Conservation (phyloP, 768 basidiomycete species). For the Arthromyces matolae region DNA sequence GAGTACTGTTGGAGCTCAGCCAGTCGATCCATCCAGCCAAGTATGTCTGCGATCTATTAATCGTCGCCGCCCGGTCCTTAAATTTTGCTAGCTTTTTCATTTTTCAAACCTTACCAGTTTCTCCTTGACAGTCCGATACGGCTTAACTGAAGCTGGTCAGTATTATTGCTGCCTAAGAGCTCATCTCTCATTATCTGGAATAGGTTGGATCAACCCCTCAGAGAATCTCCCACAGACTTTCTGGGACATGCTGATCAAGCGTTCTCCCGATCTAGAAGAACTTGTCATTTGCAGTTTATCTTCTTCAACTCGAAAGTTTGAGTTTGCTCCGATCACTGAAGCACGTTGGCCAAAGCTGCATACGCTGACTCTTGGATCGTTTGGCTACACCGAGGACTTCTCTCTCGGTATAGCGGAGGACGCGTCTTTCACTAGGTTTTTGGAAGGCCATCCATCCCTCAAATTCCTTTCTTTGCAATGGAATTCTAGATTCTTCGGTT, state of each 20-base stretch:
- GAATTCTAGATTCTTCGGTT: slow-evolving; percentile 51
- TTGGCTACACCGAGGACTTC: slow-evolving; percentile 47
- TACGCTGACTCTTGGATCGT: slow-evolving; percentile 45
- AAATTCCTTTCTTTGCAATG: slow-evolving; percentile 44
- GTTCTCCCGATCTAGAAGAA: slow-evolving; percentile 46
- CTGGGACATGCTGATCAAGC: slow-evolving; percentile 46
- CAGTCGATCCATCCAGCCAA: slow-evolving; percentile 32
- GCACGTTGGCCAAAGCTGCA: slow-evolving; percentile 39
- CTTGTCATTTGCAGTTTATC: slow-evolving; percentile 50
- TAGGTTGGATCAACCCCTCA: slow-evolving; percentile 36
- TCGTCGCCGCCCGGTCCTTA: background rate
- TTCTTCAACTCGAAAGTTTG: slow-evolving; percentile 40
- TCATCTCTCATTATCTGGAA: slow-evolving; percentile 6
- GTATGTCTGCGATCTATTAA: slow-evolving; percentile 8
- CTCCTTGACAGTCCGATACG: slow-evolving; percentile 44
- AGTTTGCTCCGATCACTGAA: slow-evolving; percentile 36
- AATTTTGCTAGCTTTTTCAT: slow-evolving; percentile 32
- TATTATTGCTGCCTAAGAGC: background rate
- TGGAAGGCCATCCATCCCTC: slow-evolving; percentile 35
- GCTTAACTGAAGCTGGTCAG: slow-evolving; percentile 36
- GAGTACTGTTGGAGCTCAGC: slow-evolving; percentile 38
- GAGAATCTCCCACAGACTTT: slow-evolving; percentile 38
- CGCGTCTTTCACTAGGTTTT: slow-evolving; percentile 30
- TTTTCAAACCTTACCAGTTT: slow-evolving; percentile 43
- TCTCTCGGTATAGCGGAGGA: slow-evolving; percentile 32